Evolutionary conservation across 2,329 filamentous ascomycete genomes (phyloP).

Genomic region (Talaromyces sp.): DNA sequence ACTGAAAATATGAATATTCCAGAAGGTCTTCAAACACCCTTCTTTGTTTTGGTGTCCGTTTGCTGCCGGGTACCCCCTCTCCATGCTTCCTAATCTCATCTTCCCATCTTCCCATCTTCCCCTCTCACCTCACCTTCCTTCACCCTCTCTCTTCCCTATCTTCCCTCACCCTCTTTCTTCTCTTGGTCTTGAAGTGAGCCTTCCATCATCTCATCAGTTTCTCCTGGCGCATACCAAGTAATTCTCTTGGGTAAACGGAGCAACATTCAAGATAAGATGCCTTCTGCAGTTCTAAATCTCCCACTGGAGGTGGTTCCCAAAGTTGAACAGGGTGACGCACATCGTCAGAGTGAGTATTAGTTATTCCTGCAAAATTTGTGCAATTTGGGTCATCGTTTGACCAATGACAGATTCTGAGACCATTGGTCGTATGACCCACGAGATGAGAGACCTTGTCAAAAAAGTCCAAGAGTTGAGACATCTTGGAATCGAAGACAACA

Average conservation of each 20-base stretch:
- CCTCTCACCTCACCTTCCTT: not conserved
- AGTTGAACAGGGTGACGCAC: not conserved
- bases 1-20: not conserved
- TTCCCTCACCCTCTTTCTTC: not conserved
- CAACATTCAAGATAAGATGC: not conserved
- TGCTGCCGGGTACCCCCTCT: not conserved
- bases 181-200: not conserved
- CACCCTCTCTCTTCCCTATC: not conserved
- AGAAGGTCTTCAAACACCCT: not conserved
- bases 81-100: not conserved
- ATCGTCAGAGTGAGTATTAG: not conserved
- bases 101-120: not conserved
- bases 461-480: constrained; percentile 58
- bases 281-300: not conserved
- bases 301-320: not conserved
- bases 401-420: constrained; percentile 11
- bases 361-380: not conserved
- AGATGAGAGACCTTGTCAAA: constrained; percentile 33
- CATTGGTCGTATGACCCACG: constrained; percentile 23
- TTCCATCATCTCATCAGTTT: not conserved
- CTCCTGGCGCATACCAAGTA: not conserved
- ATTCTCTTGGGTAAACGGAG: not conserved
- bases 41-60: not conserved
- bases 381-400: not conserved
- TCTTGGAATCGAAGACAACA: constrained; percentile 64